These are phyloP conservation scores for Mycena haematopus DNA, from an alignment of 768 basidiomycete species.

Conservation along the genomic window DNA sequence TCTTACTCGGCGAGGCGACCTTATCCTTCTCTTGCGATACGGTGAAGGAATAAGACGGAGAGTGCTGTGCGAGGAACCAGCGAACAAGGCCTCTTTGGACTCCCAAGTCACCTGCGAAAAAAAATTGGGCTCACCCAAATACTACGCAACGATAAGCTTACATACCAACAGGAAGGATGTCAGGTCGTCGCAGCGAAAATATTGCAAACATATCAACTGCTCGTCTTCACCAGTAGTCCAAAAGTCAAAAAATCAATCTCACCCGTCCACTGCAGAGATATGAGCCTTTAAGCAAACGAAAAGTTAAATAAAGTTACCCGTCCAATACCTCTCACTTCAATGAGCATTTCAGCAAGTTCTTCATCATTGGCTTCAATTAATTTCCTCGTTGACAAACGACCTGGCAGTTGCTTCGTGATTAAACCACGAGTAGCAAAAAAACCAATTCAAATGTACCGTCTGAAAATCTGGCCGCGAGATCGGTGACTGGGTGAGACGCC, in stretches of 20 bases:
- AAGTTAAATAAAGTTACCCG: constrained; percentile 48
- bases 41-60: constrained; percentile 52
- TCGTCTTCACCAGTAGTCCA: neutral
- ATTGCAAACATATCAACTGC: constrained; percentile 93
- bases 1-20: constrained; percentile 19
- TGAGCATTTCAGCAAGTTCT: constrained; percentile 75
- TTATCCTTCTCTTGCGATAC: constrained; percentile 57
- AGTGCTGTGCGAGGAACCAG: constrained; percentile 72
- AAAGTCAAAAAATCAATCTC: constrained; percentile 18
- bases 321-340: constrained; percentile 82
- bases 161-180: constrained; percentile 75
- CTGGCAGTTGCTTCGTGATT: constrained; percentile 8
- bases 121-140: constrained; percentile 1
- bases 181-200: constrained; percentile 82
- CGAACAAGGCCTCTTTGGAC: constrained; percentile 77
- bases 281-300: constrained; percentile 16
- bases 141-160: constrained; percentile 40
- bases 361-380: constrained; percentile 77
- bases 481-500: constrained; percentile 58
- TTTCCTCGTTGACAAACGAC: constrained; percentile 76
- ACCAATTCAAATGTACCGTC: constrained; percentile 47
- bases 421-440: neutral
- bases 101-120: constrained; percentile 73
- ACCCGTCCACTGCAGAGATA: constrained; percentile 64
- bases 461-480: constrained; percentile 79